Evolutionary conservation across 768 basidiomycete genomes (phyloP), one percentile per base, ranked within the genome.

Genomic region (Ephemerocybe angulata): DNA sequence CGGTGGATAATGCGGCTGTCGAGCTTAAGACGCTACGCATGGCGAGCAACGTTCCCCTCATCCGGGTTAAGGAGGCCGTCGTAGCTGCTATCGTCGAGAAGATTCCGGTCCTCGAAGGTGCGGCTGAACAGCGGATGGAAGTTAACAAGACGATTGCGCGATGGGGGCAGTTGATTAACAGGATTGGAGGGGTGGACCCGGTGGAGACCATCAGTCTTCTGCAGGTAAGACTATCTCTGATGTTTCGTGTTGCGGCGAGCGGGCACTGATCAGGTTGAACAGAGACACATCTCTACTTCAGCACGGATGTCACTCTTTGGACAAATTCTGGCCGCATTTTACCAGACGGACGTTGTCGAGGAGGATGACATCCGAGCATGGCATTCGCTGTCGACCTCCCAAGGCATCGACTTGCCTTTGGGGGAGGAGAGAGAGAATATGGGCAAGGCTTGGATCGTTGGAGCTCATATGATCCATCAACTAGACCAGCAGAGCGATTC

Each of bases 1-100:
- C 86, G 11, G 86, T 96, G 43, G 93, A 96, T 61, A 93, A 97
- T 68, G 93, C 94, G 1, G 80, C 90, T 1, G 88, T 98, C 58
- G 96, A 98, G 67, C 80, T 98, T 56, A 93, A 96, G 74, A 97
- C 96, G 41, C 81, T 99, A 42, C 89, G 95, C 47, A 96, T 98
- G 92, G 93, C 93, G 31, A 90, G 88, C 63, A 98, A 98, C 63
- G 96, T 98, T 25, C 82, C 90, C 11, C 78, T 97, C 19, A 81
- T 80, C n/a, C 78, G 85, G 49, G 94, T 97, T 15, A 80, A 90
- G 50, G 88, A 94, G 69, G 89, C 88, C 15, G 91, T 98, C n/a
- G 78, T 98, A 33, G 79, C 79, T n/a, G 89, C 85, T 35, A 78
- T 98, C 55, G 85, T 96, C 53, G 83, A 85, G 56, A 80, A 81